Evolutionary conservation across 768 basidiomycete species (phyloP).

Genomic region (Hypholoma sublateritium): DNA sequence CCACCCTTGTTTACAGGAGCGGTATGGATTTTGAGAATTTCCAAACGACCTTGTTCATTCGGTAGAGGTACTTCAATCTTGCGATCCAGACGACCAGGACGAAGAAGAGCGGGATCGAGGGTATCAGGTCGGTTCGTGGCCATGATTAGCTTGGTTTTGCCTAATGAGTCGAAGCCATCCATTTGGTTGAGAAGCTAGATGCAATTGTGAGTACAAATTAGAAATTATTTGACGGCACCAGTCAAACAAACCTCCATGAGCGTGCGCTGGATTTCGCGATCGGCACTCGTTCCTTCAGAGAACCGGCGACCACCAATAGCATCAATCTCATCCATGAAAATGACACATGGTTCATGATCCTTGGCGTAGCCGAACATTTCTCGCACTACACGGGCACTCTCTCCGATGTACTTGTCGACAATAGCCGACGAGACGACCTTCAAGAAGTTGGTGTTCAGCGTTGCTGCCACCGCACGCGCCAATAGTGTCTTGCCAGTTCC

Average conservation of each 20-base stretch:
- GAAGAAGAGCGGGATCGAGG: conserved; percentile 92
- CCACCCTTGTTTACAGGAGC: conserved; percentile 92
- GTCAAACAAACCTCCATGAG: conserved; percentile 75
- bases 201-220: not conserved
- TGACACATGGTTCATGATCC: conserved; percentile 98
- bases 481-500: conserved; percentile 96
- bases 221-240: no score
- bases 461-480: conserved; percentile 94
- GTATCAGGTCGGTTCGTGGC: conserved; percentile 99
- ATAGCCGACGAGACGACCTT: conserved; percentile 99
- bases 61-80: conserved; percentile 98
- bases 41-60: conserved; percentile 93
- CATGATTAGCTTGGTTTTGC: conserved; percentile 96
- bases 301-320: conserved; percentile 89
- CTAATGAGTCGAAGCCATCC: conserved; percentile 98
- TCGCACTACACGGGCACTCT: conserved; percentile 91
- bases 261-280: conserved; percentile 98
- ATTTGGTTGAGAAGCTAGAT: conserved; percentile 92
- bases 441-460: conserved; percentile 92
- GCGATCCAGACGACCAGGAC: conserved; percentile 93
- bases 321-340: conserved; percentile 98
- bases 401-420: conserved; percentile 98
- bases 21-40: conserved; percentile 97
- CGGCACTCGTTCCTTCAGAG: conserved; percentile 96
- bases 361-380: conserved; percentile 99